A percentile compares a stretch with the other conserved stretches of the same genome.
These are phyloP conservation scores for Melampsora americana DNA, from an alignment of 1,284 basidiomycete genomes.

Conservation along the genomic window DNA sequence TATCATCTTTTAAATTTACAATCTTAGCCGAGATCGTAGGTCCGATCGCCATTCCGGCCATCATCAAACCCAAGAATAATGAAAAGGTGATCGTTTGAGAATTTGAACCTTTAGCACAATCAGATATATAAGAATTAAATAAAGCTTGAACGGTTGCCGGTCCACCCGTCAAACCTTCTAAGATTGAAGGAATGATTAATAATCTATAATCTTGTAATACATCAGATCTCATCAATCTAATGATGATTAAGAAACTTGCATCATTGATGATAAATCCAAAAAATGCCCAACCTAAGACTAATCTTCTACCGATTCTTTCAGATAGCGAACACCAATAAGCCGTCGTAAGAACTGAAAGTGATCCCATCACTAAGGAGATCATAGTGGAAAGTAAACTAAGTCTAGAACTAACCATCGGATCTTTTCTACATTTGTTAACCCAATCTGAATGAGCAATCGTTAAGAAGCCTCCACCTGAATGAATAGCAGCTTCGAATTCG, in stretches of 20 bases:
- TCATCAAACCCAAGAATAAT: not conserved
- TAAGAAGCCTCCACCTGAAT: conserved; percentile 10
- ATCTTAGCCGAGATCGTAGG: not conserved
- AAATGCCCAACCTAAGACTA: not conserved
- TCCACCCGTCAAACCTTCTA: not conserved
- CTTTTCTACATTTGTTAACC: not conserved
- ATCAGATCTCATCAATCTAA: not conserved
- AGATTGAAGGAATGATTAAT: not conserved
- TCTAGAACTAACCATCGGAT: not conserved
- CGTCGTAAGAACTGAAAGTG: not conserved
- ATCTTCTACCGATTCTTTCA: not conserved
- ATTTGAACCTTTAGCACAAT: not conserved
- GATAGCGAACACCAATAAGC: not conserved
- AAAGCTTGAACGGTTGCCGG: not conserved
- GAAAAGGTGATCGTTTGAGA: not conserved
- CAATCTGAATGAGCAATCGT: not conserved
- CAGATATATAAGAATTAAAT: not conserved
- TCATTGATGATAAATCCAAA: not conserved
- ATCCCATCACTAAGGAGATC: not conserved
- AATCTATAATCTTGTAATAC: not conserved
- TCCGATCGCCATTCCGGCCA: not conserved
- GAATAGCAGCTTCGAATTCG: conserved; percentile 21
- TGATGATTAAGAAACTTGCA: not conserved
- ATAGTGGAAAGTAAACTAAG: not conserved
- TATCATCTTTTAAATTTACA: not conserved